Evolutionary conservation across 2,329 filamentous ascomycete species (phyloP).

Genomic region (Xylariomycetidae sp.): DNA sequence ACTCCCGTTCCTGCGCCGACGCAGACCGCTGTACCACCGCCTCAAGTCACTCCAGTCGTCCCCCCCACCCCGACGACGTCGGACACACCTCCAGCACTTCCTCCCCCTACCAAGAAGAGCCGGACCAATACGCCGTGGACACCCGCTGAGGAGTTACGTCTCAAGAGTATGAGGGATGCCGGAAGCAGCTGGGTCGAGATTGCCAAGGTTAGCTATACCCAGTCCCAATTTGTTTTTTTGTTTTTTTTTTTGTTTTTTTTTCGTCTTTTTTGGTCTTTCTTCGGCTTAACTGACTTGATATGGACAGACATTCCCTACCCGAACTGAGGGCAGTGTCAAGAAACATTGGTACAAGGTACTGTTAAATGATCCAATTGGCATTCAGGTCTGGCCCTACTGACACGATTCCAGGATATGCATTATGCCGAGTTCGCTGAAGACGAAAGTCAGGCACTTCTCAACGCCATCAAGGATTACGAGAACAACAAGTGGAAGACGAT

Average conservation of each 20-base stretch:
- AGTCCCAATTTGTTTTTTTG: too few species aligned
- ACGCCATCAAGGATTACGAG: constrained; percentile 97
- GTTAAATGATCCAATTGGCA: background rate
- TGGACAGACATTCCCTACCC: constrained; percentile 75
- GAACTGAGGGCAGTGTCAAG: constrained; percentile 97
- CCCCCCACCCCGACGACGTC: constrained; percentile 27
- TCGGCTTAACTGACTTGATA: too few species aligned
- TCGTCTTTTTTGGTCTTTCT: too few species aligned
- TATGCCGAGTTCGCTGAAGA: constrained; percentile 98
- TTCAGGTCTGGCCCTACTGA: background rate
- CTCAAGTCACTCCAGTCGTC: constrained; percentile 27
- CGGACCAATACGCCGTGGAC: constrained; percentile 99
- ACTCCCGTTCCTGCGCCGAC: constrained; percentile 34
- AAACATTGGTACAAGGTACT: constrained; percentile 98
- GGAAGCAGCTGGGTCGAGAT: constrained; percentile 98
- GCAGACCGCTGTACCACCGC: constrained; percentile 31
- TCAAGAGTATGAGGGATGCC: constrained; percentile 91
- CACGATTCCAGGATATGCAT: constrained; percentile 79
- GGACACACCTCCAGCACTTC: constrained; percentile 30
- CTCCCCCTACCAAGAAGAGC: constrained; percentile 77
- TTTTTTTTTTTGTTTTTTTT: too few species aligned
- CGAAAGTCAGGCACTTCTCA: constrained; percentile 77
- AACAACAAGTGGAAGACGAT: constrained; percentile 98
- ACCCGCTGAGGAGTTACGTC: constrained; percentile 81
- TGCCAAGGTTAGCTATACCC: constrained; percentile 66